Evolutionary conservation across 208 protist genomes (phyloP), one percentile per base, ranked within the genome.

Genomic region (Porcisia deanei): DNA sequence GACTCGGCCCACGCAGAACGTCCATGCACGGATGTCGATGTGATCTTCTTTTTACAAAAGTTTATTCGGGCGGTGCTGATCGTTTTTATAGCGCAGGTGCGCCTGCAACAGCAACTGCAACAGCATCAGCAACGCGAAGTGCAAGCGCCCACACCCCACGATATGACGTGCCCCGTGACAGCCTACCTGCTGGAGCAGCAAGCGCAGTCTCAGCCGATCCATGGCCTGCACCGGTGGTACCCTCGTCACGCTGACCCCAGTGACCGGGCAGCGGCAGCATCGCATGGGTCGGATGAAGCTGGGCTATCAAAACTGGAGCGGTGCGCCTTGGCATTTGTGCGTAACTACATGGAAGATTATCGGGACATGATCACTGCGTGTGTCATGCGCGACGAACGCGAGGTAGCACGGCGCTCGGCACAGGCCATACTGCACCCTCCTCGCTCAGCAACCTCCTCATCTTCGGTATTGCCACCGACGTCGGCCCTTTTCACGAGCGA

Each of bases 41-140:
- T 80, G 16, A 58, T 73, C 34, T 84, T 84, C 49, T 92, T 94
- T 65, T 37, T 93, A 0, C 81, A 84, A 20, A 80, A 81, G 54
- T 94, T 92, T 45, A 71, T 90, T 57, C 88, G 86, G 7, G 86
- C 86, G 14, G 79, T 88, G 25, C 54, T 94, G 25, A 64, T 94
- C 55, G 76, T 88, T n/a, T 73, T 91, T 2, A 66, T 87, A 18
- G 86, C 88, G 9, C 85, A 92, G 74, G 76, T 92, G 14, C 81
- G 83, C 12, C 77, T 84, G 43, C 75, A 68, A 37, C 67, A 86
- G 68, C 60, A 30, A 30, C 45, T 55, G 25, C 41, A 37, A 30
- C 10, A 41, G 34, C 72, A 76, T 37, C 76, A 70, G 73, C 66
- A 82, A 60, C 70, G 80, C 61, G 75, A 81, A 39, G 71, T 52